These are phyloP conservation scores for Fraxinus xanthoxyloides DNA, from an alignment of 305 asterid species.

Conservation along the genomic window DNA sequence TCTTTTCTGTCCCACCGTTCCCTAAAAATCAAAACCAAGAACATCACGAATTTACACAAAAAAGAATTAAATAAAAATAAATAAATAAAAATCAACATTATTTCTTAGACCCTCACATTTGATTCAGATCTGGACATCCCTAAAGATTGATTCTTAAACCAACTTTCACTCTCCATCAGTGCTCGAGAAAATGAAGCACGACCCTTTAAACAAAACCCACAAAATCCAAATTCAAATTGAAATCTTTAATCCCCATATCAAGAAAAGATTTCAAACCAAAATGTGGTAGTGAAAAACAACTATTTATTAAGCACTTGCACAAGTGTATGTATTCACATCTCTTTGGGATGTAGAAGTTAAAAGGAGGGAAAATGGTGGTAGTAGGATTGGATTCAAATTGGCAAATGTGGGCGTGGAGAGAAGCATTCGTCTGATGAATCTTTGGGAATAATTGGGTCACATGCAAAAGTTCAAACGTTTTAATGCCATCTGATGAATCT, in stretches of 20 bases:
- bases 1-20: constrained; percentile 41
- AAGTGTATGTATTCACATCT: constrained; percentile 2
- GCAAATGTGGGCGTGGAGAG: constrained; percentile 40
- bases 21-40: constrained; percentile 30
- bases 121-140: constrained; percentile 48
- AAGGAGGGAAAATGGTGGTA: neutral
- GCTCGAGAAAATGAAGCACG: neutral
- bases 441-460: constrained; percentile 10
- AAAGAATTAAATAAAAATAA: neutral
- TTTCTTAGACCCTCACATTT: constrained; percentile 33
- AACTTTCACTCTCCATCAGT: constrained; percentile 36
- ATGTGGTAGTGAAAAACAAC: neutral
- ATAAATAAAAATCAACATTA: neutral
- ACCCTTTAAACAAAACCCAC: constrained; percentile 12
- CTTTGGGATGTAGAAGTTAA: neutral
- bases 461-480: constrained; percentile 10
- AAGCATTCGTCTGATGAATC: constrained; percentile 8
- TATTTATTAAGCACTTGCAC: neutral
- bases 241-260: constrained; percentile 13
- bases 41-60: neutral
- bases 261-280: constrained; percentile 7
- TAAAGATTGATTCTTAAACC: constrained; percentile 25
- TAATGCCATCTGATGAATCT: neutral
- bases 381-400: constrained; percentile 41
- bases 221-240: constrained; percentile 18